Evolutionary conservation across 176 grass and related monocot genomes (phyloP).

Genomic region (Carex myosuroides): DNA sequence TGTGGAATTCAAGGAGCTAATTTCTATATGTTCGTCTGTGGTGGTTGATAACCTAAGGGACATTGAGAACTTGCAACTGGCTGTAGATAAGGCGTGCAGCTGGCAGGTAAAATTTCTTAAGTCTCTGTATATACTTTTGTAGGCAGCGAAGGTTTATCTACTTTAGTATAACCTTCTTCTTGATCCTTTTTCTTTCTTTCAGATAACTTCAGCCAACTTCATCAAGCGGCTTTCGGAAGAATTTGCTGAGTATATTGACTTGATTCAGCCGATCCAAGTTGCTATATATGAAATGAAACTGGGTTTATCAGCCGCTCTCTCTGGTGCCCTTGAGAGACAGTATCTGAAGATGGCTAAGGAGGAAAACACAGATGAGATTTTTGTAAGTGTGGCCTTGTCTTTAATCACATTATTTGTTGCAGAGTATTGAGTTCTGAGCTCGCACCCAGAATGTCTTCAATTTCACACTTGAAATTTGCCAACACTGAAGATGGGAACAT

Average conservation of each 20-base stretch:
- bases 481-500: background rate
- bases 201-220: constrained; percentile 62
- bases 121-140: constrained; percentile 19
- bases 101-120: constrained; percentile 59
- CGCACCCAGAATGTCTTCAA: background rate
- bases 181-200: constrained; percentile 19
- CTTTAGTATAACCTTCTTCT: constrained; percentile 14
- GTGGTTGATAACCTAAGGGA: constrained; percentile 34
- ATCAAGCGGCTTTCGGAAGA: constrained; percentile 75
- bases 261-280: constrained; percentile 92
- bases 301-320: constrained; percentile 63
- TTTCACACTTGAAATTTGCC: background rate
- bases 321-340: constrained; percentile 57
- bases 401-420: background rate
- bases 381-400: constrained; percentile 39
- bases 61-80: constrained; percentile 33
- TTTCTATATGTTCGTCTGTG: constrained; percentile 40
- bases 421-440: background rate
- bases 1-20: constrained; percentile 48
- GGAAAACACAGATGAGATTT: constrained; percentile 46
- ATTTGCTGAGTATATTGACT: constrained; percentile 68
- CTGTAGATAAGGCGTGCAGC: constrained; percentile 55
- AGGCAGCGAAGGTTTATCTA: background rate
- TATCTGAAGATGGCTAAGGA: constrained; percentile 63
- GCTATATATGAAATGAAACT: constrained; percentile 97